These are phyloP conservation scores for Phialophora chinensis DNA, from an alignment of 2,329 filamentous ascomycete genomes.

Conservation along the genomic window DNA sequence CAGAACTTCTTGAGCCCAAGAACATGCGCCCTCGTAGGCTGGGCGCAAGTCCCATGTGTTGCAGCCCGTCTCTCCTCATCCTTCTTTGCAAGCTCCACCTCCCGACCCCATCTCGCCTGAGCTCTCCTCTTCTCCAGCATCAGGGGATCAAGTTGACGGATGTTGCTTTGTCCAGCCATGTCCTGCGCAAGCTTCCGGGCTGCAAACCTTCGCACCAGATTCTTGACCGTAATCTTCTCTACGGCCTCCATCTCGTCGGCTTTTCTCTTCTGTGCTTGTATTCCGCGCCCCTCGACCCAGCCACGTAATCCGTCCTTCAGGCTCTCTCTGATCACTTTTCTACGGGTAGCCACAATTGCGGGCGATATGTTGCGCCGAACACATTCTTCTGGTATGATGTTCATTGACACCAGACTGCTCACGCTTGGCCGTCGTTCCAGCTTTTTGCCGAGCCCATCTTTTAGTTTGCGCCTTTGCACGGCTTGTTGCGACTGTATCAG, in stretches of 20 bases:
- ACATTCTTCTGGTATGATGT: conserved; percentile 44
- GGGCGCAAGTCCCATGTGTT: conserved; percentile 31
- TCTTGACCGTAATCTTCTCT: conserved; percentile 36
- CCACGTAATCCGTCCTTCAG: conserved; percentile 70
- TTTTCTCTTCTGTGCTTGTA: conserved; percentile 45
- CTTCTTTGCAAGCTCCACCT: conserved; percentile 32
- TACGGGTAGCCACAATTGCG: conserved; percentile 65
- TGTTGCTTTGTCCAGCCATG: conserved; percentile 14
- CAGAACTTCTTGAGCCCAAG: conserved; percentile 69
- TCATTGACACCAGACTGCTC: conserved; percentile 42
- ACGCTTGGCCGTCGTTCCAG: conserved; percentile 42
- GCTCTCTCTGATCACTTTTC: conserved; percentile 68
- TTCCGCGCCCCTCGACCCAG: conserved; percentile 61
- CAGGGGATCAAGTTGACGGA: conserved; percentile 19
- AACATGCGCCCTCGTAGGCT: conserved; percentile 53
- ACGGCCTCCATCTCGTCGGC: conserved; percentile 46
- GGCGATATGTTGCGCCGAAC: conserved; percentile 58
- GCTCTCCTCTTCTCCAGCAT: conserved; percentile 36
- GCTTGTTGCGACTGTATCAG: conserved; percentile 38
- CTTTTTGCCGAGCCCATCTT: conserved; percentile 37
- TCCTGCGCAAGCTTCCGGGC: conserved; percentile 33
- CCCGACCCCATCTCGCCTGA: conserved; percentile 35
- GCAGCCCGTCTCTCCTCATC: conserved; percentile 33
- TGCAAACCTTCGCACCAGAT: conserved; percentile 36
- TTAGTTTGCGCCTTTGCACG: conserved; percentile 32